Conservation (phyloP, 164 flowering plant genomes). For the Aristolochia fimbriata region DNA sequence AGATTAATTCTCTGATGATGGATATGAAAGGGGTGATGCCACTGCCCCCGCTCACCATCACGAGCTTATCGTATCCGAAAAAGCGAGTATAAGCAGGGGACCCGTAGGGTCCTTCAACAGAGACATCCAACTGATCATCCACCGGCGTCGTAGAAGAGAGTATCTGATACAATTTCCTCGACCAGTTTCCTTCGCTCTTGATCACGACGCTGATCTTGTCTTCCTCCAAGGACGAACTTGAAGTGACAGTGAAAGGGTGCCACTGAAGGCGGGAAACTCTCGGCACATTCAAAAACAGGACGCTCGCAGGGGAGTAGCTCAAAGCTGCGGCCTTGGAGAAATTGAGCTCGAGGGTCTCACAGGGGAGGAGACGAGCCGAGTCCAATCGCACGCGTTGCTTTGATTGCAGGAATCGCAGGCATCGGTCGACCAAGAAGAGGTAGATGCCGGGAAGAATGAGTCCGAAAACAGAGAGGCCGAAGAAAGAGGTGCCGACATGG, state of each 20-base stretch:
- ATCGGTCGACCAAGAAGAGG: constrained; percentile 85
- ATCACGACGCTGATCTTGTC: constrained; percentile 45
- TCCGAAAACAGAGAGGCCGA: too few species aligned
- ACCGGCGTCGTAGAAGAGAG: constrained; percentile 38
- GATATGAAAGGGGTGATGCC: constrained; percentile 80
- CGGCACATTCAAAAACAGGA: constrained; percentile 47
- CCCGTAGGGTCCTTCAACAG: constrained; percentile 92
- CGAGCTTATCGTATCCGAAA: constrained; percentile 64
- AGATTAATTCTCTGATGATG: constrained; percentile 53
- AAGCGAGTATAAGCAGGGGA: constrained; percentile 53
- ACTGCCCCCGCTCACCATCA: constrained; percentile 82
- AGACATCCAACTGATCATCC: constrained; percentile 51
- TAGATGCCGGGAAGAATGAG: constrained; percentile 34
- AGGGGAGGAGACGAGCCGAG: constrained; percentile 57
- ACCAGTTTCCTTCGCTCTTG: constrained; percentile 60
- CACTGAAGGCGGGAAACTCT: constrained; percentile 66
- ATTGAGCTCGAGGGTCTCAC: constrained; percentile 64
- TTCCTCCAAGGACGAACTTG: constrained; percentile 46
- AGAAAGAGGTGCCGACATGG: constrained; percentile 73
- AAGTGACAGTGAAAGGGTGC: constrained; percentile 70
- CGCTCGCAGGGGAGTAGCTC: constrained; percentile 48
- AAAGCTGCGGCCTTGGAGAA: constrained; percentile 66
- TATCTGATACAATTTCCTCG: constrained; percentile 38
- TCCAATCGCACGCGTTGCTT: constrained; percentile 34
- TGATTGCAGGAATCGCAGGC: constrained; percentile 67